Percentiles rank a stretch among this genome's conserved stretches.
These are phyloP conservation scores for Imleria badia DNA, from an alignment of 768 basidiomycete genomes.

Conservation along the genomic window DNA sequence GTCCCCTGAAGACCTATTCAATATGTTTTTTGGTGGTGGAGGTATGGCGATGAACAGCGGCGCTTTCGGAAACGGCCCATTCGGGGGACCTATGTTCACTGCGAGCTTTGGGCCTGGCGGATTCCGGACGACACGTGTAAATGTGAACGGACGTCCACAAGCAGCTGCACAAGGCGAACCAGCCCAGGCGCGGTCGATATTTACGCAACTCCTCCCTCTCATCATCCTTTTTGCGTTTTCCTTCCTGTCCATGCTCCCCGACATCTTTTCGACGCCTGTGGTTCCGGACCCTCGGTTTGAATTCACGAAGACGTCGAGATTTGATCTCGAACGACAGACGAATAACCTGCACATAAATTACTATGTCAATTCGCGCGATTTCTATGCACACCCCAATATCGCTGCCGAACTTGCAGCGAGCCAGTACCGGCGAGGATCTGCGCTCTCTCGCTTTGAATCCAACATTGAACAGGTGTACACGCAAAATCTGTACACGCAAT, in stretches of 20 bases:
- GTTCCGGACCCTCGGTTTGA: slow-evolving; percentile 80
- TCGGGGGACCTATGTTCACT: slow-evolving; percentile 59
- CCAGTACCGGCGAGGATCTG: slow-evolving; percentile 26
- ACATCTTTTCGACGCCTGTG: slow-evolving; percentile 61
- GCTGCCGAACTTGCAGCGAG: slow-evolving; percentile 65
- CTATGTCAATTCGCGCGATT: slow-evolving; percentile 79
- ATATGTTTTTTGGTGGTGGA: slow-evolving; percentile 92
- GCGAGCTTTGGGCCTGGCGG: slow-evolving; percentile 80
- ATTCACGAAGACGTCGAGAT: slow-evolving; percentile 60
- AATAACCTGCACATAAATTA: slow-evolving; percentile 70
- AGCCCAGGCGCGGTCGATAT: slow-evolving; percentile 52
- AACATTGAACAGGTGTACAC: slow-evolving; percentile 75
- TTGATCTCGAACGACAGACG: slow-evolving; percentile 72
- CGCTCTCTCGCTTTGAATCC: slow-evolving; percentile 65
- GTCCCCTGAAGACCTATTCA: slow-evolving; percentile 95
- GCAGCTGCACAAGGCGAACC: slow-evolving; percentile 37
- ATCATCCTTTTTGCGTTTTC: slow-evolving; percentile 84
- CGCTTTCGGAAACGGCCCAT: slow-evolving; percentile 57
- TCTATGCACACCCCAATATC: slow-evolving; percentile 72
- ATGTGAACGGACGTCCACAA: slow-evolving; percentile 38
- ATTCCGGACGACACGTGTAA: slow-evolving; percentile 68
- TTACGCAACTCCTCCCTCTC: slow-evolving; percentile 82
- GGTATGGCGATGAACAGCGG: slow-evolving; percentile 45
- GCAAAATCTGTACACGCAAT: slow-evolving; percentile 65
- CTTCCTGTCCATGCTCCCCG: slow-evolving; percentile 76